Conservation (phyloP, 495 filamentous ascomycete genomes). For the Lentithecium fluviatile region DNA sequence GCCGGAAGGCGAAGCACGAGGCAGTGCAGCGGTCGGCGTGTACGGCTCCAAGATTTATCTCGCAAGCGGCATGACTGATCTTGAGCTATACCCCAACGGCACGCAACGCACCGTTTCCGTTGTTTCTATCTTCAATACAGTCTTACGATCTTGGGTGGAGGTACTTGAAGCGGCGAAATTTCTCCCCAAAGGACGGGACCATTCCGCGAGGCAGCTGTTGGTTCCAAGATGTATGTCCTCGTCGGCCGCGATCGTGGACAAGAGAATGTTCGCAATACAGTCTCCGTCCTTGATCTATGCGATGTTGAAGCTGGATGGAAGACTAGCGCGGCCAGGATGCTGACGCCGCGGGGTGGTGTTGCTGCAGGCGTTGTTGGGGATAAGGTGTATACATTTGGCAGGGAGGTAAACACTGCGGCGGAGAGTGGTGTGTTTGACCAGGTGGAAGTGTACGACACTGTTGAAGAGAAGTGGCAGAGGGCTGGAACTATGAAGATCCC, state of each 20-base stretch:
- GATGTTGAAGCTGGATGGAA: slow-evolving; percentile 16
- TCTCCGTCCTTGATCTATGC: slow-evolving; percentile 43
- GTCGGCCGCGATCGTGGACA: slow-evolving; percentile 41
- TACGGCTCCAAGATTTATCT: slow-evolving; percentile 27
- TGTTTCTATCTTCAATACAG: slow-evolving; percentile 43
- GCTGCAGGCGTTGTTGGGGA: slow-evolving; percentile 37
- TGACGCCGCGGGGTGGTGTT: slow-evolving; percentile 37
- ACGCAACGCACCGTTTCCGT: slow-evolving; percentile 13
- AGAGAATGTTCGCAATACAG: slow-evolving; percentile 40
- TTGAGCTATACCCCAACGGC: not conserved
- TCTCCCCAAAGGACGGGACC: slow-evolving; percentile 44
- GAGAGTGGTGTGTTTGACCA: slow-evolving; percentile 38
- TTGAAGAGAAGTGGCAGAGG: slow-evolving; percentile 38
- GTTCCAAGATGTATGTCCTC: slow-evolving; percentile 42
- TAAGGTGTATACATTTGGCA: slow-evolving; percentile 46
- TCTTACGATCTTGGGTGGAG: slow-evolving; percentile 33
- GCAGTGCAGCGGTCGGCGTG: slow-evolving; percentile 35
- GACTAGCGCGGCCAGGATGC: slow-evolving; percentile 41
- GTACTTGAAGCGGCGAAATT: slow-evolving; percentile 5
- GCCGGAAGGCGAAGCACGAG: slow-evolving; percentile 27
- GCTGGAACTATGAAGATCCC: slow-evolving; percentile 39
- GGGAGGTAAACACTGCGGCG: slow-evolving; percentile 43
- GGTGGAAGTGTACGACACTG: slow-evolving; percentile 44
- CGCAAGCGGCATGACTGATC: slow-evolving; percentile 29
- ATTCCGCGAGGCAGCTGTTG: slow-evolving; percentile 42